Base-by-base conservation (phyloP, 306 rosid species). In the Quercus aquifolioides region DNA sequence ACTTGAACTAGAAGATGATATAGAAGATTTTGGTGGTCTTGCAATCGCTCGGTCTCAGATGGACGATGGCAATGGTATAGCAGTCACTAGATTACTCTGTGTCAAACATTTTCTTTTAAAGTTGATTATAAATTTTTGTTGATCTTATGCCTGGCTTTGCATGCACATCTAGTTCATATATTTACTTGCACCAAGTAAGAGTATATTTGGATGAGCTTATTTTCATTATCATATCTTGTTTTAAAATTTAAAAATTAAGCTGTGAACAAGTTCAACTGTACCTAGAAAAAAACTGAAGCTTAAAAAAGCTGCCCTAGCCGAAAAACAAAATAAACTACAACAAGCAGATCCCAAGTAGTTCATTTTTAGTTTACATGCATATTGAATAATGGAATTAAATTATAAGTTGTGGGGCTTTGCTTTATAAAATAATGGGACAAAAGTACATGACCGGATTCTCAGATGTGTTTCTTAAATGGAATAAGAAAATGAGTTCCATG, bases 1-100 rank as follows among this genome's bases (percentile, higher is more conserved):
- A 68, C 84, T 87, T 58, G 99, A 92, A 84, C 92, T 82, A 84
- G 96, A 87, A 81, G 96, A 92, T 64, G 97, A 94, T 80, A 90
- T 95, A 5, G 99, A 92, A 84, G 99, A 95, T 87, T 86, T 90
- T 85, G 90, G 76, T 78, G 87, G 88, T 83, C 82, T 76, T 64
- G 59, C 77, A 41, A 70, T 79, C 72, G 41, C 43, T 4, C 69
- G 78, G 56, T 75, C 82, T 52, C 78, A 59, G 51, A 85, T 73
- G 6, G 90, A 86, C 67, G 86, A 86, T 43, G 88, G 87, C 75
- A 78, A 79, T 77, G 93, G 92, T 87, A 87, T 73, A 7, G 68
- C 69, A 68, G 72, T 68, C 72, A 13, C 74, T 54, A 19, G 30
- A 46, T 64, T 35, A 49, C 31, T 49, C 20, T 15, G 13, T 12